Conservation (phyloP, 2,329 filamentous ascomycete genomes). For the Gyromitra esculenta region DNA sequence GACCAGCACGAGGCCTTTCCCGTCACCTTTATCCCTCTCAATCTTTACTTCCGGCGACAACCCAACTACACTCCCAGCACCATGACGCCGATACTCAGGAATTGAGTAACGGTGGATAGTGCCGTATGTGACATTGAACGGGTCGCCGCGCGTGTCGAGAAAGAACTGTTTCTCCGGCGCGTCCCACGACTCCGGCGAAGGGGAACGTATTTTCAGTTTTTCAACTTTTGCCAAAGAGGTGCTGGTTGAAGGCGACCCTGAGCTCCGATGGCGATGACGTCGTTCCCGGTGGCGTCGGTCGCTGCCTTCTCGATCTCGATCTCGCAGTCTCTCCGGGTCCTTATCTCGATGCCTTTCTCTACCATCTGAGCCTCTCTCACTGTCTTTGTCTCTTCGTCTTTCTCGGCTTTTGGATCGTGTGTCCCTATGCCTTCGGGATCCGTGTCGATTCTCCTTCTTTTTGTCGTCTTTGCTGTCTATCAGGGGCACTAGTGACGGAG, state of each 20-base stretch:
- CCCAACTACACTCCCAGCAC: constrained; percentile 77
- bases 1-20: constrained; percentile 58
- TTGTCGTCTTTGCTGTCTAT: constrained; percentile 28
- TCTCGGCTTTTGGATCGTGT: constrained; percentile 47
- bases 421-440: constrained; percentile 36
- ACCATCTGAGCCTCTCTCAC: constrained; percentile 18
- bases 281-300: constrained; percentile 18
- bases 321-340: constrained; percentile 40
- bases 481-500: constrained; percentile 17
- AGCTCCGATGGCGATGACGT: constrained; percentile 26
- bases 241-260: constrained; percentile 28
- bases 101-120: constrained; percentile 76
- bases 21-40: constrained; percentile 66
- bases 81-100: constrained; percentile 75
- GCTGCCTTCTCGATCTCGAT: constrained; percentile 31
- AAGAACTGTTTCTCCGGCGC: constrained; percentile 58
- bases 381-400: constrained; percentile 23
- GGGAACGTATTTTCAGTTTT: constrained; percentile 37
- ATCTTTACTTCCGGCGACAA: constrained; percentile 70
- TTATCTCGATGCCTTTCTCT: constrained; percentile 47
- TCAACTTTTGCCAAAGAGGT: constrained; percentile 4
- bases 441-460: constrained; percentile 18
- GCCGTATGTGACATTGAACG: constrained; percentile 78
- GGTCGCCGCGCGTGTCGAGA: constrained; percentile 79
- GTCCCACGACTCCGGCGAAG: constrained; percentile 53